Evolutionary conservation across 2,329 filamentous ascomycete genomes (phyloP).

Genomic region (Alternaria brassicae): DNA sequence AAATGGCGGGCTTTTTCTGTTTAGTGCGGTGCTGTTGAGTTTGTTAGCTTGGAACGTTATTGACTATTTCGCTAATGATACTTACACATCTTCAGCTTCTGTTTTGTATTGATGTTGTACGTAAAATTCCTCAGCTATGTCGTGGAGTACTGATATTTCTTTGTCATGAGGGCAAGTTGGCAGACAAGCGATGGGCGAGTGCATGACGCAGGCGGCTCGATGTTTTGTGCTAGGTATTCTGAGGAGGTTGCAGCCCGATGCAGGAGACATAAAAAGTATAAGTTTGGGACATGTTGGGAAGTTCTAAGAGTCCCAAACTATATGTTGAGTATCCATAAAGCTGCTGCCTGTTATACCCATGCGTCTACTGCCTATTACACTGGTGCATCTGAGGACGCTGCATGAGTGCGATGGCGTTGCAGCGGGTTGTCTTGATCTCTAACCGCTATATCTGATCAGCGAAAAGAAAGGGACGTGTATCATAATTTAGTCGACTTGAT

Average conservation of each 20-base stretch:
- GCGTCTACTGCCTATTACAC: background rate
- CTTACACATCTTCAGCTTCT: background rate
- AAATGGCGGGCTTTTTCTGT: constrained; percentile 15
- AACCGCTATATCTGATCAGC: background rate
- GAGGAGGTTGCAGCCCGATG: background rate
- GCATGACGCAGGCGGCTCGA: background rate
- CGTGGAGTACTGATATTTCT: background rate
- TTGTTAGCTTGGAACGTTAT: background rate
- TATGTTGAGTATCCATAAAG: no score
- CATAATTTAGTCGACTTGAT: background rate
- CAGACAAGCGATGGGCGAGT: background rate
- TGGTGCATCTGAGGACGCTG: background rate
- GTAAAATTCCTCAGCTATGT: background rate
- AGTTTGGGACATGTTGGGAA: background rate
- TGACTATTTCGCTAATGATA: background rate
- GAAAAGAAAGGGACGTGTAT: background rate
- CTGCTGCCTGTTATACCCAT: no score
- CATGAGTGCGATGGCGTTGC: background rate
- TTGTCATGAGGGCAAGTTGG: background rate
- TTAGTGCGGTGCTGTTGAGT: background rate
- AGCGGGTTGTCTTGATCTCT: background rate
- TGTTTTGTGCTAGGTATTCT: background rate
- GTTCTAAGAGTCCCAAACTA: background rate
- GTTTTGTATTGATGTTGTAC: background rate
- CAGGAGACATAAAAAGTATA: background rate